phyloP scores from a whole-genome alignment of 148 eudicot species.

The Rhododendron ferrugineum region DNA sequence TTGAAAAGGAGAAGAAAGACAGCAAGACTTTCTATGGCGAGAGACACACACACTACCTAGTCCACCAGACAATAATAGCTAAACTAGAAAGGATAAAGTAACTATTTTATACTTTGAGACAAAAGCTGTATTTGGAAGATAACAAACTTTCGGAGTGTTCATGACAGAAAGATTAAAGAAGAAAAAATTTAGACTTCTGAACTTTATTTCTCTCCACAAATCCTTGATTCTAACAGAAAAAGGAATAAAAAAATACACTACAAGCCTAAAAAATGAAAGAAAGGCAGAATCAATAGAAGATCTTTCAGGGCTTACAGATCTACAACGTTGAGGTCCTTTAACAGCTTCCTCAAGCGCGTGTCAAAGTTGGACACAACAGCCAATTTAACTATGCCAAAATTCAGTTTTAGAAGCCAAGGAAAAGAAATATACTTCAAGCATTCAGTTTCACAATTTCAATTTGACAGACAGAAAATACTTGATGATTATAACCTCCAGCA shows the following conservation, averaged over 20 bases:
- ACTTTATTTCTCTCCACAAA: not conserved
- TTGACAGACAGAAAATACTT: conserved; percentile 26
- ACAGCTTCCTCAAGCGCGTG: conserved; percentile 85
- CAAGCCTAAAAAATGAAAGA: not conserved
- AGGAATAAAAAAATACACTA: not conserved
- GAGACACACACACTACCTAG: not conserved
- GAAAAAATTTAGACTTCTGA: not conserved
- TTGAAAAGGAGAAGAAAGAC: not conserved
- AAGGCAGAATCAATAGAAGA: conserved; percentile 5
- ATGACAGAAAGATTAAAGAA: not conserved
- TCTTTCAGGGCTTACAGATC: conserved; percentile 54
- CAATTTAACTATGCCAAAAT: conserved; percentile 65
- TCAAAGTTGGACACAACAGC: conserved; percentile 98
- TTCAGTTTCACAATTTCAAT: conserved; percentile 3
- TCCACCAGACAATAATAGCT: not conserved
- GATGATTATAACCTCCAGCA: conserved; percentile 68
- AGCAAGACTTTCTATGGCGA: not conserved
- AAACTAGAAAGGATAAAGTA: not conserved
- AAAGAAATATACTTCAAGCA: not conserved
- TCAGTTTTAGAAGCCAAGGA: conserved; percentile 7
- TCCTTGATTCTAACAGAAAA: not conserved
- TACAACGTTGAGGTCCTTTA: conserved; percentile 78
- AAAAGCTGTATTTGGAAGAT: not conserved
- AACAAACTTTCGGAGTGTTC: not conserved
- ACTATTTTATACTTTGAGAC: not conserved